Evolutionary conservation across 805 yeast species (phyloP).

Genomic region (Suhomyces xylopsoci): DNA sequence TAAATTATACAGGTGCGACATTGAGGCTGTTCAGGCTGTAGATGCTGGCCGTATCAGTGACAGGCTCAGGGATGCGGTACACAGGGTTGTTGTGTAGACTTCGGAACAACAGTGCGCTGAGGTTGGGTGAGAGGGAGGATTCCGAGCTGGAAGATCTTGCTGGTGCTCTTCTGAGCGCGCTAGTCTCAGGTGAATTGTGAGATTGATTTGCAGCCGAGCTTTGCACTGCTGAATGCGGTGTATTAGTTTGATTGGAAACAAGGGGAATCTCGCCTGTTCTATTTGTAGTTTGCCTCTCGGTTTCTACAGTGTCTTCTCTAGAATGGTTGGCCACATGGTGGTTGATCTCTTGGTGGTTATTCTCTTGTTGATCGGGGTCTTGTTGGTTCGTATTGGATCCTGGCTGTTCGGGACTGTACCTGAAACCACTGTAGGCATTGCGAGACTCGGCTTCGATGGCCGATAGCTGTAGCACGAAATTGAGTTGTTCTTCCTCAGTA

Average conservation of each 20-base stretch:
- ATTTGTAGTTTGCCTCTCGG: background rate
- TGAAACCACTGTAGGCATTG: background rate
- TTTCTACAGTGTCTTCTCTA: background rate
- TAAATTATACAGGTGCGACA: constrained; percentile 1
- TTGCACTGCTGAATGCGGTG: background rate
- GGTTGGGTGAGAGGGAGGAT: background rate
- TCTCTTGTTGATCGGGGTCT: background rate
- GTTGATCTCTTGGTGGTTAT: background rate
- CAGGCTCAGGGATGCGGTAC: constrained; percentile 4
- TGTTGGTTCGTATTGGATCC: background rate
- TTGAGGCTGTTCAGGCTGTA: constrained; percentile 1
- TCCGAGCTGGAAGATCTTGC: background rate
- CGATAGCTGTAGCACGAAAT: background rate
- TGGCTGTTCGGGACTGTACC: background rate
- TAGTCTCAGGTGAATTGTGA: background rate
- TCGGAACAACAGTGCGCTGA: constrained; percentile 1
- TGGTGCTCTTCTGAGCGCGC: background rate
- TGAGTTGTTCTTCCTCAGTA: constrained; percentile 1
- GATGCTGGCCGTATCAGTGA: background rate
- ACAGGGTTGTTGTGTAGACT: constrained; percentile 1
- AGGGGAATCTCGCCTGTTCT: background rate
- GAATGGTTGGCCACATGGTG: background rate
- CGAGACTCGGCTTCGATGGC: constrained; percentile 1
- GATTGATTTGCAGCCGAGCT: background rate
- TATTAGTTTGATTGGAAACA: background rate